These are phyloP conservation scores for Marasmius sp. DNA, from an alignment of 1,284 basidiomycete species.

Conservation along the genomic window DNA sequence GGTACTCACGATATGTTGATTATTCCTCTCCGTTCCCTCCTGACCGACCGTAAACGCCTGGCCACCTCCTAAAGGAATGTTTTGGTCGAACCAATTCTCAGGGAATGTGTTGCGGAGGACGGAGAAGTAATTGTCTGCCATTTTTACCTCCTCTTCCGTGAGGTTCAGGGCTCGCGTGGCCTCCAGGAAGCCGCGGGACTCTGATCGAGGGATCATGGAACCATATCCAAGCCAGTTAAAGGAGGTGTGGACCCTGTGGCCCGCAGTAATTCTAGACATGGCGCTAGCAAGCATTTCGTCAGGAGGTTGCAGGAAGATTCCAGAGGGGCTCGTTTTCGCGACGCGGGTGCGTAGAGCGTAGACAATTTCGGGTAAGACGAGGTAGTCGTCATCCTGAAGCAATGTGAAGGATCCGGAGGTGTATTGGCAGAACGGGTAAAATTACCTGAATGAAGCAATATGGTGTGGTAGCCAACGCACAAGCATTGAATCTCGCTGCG, in stretches of 20 bases:
- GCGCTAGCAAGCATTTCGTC: conserved; percentile 59
- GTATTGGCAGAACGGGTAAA: background rate
- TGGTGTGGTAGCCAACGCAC: conserved; percentile 46
- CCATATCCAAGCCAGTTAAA: conserved; percentile 73
- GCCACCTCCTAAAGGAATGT: conserved; percentile 57
- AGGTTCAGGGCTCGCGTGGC: conserved; percentile 45
- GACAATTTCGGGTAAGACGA: conserved; percentile 58
- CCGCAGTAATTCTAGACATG: conserved; percentile 35
- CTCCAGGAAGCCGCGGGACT: conserved; percentile 46
- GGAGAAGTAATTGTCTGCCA: conserved; percentile 73
- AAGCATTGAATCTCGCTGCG: conserved; percentile 64
- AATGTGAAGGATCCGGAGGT: conserved; percentile 4
- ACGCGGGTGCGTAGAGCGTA: conserved; percentile 45
- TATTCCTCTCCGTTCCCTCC: conserved; percentile 59
- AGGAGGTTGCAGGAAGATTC: conserved; percentile 59
- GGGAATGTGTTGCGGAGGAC: conserved; percentile 52
- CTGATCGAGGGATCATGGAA: conserved; percentile 46
- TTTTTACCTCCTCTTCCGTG: conserved; percentile 52
- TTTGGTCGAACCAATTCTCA: conserved; percentile 62
- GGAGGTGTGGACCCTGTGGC: conserved; percentile 45
- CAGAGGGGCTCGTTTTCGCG: conserved; percentile 22
- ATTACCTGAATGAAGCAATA: conserved; percentile 66
- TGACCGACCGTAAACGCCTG: conserved; percentile 61
- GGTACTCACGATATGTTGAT: conserved; percentile 53
- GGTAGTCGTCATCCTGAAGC: conserved; percentile 66